Percentiles rank a stretch among this genome's conserved stretches.
These are phyloP conservation scores for Aspergillus persii DNA, from an alignment of 2,329 filamentous ascomycete species.

Conservation along the genomic window DNA sequence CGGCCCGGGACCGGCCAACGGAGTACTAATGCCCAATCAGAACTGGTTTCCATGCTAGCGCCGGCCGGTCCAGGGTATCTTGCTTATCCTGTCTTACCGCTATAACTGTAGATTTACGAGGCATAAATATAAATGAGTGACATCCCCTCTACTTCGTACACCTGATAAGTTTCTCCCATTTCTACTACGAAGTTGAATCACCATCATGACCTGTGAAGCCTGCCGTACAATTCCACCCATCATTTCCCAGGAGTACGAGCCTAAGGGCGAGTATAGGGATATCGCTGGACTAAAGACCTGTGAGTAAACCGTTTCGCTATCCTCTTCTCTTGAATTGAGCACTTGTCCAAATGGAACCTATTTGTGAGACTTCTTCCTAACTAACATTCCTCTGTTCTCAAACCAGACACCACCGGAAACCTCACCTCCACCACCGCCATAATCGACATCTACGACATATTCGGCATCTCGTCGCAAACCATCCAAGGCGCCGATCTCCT, in stretches of 20 bases:
- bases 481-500: constrained; percentile 64
- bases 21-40: not conserved
- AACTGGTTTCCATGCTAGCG: not conserved
- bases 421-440: constrained; percentile 56
- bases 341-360: not conserved
- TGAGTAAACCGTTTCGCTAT: constrained; percentile 14
- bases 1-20: not conserved
- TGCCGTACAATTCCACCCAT: constrained; percentile 49
- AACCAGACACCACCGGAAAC: constrained; percentile 42
- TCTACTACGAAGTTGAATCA: too few species aligned
- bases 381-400: too few species aligned
- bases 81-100: too few species aligned
- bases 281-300: constrained; percentile 58
- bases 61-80: not conserved
- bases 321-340: not conserved
- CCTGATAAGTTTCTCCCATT: too few species aligned
- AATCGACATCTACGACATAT: constrained; percentile 65
- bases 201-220: constrained; percentile 29
- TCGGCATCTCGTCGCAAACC: constrained; percentile 64
- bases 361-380: too few species aligned
- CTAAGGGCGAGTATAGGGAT: constrained; percentile 57
- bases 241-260: constrained; percentile 54
- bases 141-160: not conserved
- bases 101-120: too few species aligned
- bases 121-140: not conserved